Evolutionary conservation across 768 basidiomycete species (phyloP).

Genomic region (Pluteus cervinus): DNA sequence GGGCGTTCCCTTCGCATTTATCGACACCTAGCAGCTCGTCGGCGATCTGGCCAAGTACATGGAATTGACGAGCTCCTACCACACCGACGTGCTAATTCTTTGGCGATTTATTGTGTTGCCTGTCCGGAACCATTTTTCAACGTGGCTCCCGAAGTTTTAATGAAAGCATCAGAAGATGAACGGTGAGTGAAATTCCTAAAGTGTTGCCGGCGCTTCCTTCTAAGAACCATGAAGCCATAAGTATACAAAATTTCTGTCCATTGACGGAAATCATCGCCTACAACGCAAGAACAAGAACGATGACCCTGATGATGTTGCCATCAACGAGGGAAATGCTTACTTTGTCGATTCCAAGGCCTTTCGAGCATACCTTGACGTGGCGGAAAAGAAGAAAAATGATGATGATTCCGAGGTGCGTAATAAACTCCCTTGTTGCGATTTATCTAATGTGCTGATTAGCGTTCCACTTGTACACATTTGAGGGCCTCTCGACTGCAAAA

Average conservation of each 20-base stretch:
- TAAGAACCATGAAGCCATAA: no score
- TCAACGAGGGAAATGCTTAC: constrained; percentile 18
- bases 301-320: constrained; percentile 21
- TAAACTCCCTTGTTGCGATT: no score
- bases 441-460: no score
- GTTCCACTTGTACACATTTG: constrained; percentile 8
- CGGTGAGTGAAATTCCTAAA: no score
- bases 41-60: constrained; percentile 10
- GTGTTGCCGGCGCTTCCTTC: no score
- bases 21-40: constrained; percentile 5
- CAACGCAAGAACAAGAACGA: constrained; percentile 18
- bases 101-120: constrained; percentile 7
- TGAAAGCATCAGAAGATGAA: no score
- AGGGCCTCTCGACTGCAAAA: constrained; percentile 6
- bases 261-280: constrained; percentile 18
- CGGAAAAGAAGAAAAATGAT: no score
- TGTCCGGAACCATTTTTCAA: constrained; percentile 12
- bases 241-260: no score
- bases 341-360: no score
- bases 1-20: constrained; percentile 7
- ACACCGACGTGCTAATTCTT: constrained; percentile 4
- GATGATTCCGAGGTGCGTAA: no score
- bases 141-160: no score
- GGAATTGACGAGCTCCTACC: constrained; percentile 9
- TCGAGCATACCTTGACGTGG: no score